Conservation (phyloP, 2,329 filamentous ascomycete genomes). For the Clonostachys rhizophaga region DNA sequence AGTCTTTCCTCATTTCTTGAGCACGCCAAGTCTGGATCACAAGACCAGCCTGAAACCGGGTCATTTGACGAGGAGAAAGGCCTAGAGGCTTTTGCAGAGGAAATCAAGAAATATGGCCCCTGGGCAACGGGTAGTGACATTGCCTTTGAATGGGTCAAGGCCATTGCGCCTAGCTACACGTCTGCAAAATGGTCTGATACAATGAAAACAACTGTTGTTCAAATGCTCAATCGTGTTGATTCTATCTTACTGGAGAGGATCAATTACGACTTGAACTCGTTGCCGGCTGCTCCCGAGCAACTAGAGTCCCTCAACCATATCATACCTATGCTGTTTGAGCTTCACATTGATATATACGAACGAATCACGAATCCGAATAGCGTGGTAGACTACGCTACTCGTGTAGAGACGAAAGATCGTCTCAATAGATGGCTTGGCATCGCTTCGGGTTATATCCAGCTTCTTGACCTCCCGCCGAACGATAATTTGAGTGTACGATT, state of each 20-base stretch:
- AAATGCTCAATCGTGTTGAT: conserved; percentile 50
- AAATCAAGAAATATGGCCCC: conserved; percentile 30
- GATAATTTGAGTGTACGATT: conserved; percentile 44
- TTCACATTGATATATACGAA: conserved; percentile 58
- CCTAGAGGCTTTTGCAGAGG: conserved; percentile 44
- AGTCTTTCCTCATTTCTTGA: conserved; percentile 60
- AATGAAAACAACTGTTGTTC: conserved; percentile 51
- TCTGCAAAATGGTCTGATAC: conserved; percentile 52
- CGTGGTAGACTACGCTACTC: conserved; percentile 41
- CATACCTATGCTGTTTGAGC: conserved; percentile 55
- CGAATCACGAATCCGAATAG: conserved; percentile 53
- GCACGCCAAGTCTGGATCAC: conserved; percentile 52
- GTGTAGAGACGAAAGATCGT: conserved; percentile 42
- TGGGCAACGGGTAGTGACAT: conserved; percentile 54
- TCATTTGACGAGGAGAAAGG: conserved; percentile 48
- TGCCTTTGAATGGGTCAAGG: conserved; percentile 52
- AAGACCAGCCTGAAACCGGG: conserved; percentile 39
- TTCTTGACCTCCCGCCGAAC: conserved; percentile 21
- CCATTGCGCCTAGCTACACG: conserved; percentile 45
- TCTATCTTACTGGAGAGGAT: conserved; percentile 43
- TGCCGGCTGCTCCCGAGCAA: conserved; percentile 11
- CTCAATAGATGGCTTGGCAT: conserved; percentile 47
- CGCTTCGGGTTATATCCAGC: conserved; percentile 37
- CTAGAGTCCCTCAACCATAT: conserved; percentile 33
- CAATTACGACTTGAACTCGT: conserved; percentile 31